Evolutionary conservation across 1,284 basidiomycete species (phyloP).

Genomic region (Polyporus tsugae): DNA sequence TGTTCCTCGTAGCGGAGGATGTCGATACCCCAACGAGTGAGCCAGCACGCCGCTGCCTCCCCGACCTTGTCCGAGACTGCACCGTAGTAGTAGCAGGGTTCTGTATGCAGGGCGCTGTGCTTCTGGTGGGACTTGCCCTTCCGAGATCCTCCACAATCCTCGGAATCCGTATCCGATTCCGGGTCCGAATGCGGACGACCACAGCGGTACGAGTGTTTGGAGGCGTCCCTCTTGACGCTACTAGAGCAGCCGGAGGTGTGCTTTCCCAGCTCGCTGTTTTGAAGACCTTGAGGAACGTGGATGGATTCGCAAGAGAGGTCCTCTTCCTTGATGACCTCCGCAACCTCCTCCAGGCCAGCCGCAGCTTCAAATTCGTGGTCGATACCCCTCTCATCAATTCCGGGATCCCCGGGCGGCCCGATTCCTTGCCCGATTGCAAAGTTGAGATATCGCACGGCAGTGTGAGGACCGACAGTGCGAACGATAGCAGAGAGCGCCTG

Average conservation of each 20-base stretch:
- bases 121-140: slow-evolving; percentile 36
- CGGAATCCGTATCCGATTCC: slow-evolving; percentile 19
- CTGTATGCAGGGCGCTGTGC: slow-evolving; percentile 9
- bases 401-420: slow-evolving; percentile 47
- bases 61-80: slow-evolving; percentile 89
- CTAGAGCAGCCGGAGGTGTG: slow-evolving; percentile 7
- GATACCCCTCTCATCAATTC: slow-evolving; percentile 48
- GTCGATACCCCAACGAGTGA: slow-evolving; percentile 86
- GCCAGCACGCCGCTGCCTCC: slow-evolving; percentile 89
- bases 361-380: slow-evolving; percentile 63
- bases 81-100: slow-evolving; percentile 74
- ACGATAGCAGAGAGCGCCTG: slow-evolving; percentile 80
- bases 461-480: slow-evolving; percentile 81
- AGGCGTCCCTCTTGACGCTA: slow-evolving; percentile 42
- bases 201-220: slow-evolving; percentile 39
- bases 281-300: slow-evolving; percentile 9
- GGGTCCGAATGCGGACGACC: slow-evolving; percentile 18
- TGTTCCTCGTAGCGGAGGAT: slow-evolving; percentile 75
- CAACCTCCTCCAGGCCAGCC: slow-evolving; percentile 76
- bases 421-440: slow-evolving; percentile 86
- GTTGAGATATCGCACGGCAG: slow-evolving; percentile 80
- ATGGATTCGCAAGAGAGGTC: slow-evolving; percentile 16
- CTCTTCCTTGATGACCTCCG: slow-evolving; percentile 52
- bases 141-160: slow-evolving; percentile 1
- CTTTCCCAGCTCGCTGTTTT: neutral